Conservation (phyloP, 306 rosid species). For the Pyrus pyrifolia region DNA sequence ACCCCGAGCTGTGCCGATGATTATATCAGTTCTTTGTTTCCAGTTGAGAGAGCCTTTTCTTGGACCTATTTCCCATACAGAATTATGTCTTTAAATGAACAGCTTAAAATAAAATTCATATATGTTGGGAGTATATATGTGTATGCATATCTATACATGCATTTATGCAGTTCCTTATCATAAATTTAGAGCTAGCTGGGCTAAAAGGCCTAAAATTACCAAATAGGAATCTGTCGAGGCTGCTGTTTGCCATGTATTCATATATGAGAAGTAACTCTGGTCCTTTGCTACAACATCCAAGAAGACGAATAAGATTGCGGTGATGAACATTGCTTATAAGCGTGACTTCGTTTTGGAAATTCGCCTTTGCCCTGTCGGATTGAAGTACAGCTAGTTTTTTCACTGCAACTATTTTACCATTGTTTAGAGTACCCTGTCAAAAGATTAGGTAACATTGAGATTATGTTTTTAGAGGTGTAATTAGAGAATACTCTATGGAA, state of each 20-base stretch:
- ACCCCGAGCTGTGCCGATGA: slow-evolving; percentile 61
- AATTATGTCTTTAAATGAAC: neutral
- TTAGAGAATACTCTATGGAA: no score
- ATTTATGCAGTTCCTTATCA: neutral
- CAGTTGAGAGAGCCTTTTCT: slow-evolving; percentile 47
- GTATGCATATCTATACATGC: neutral
- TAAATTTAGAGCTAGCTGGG: neutral
- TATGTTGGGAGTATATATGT: no score
- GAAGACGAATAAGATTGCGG: slow-evolving; percentile 55
- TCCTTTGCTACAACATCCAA: slow-evolving; percentile 63
- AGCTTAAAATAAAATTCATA: neutral
- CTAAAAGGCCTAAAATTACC: slow-evolving; percentile 25
- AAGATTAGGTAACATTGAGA: neutral
- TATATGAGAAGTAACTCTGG: slow-evolving; percentile 61
- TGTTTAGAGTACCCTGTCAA: slow-evolving; percentile 54
- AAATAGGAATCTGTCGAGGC: slow-evolving; percentile 60
- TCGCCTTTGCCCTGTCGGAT: slow-evolving; percentile 35
- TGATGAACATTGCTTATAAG: slow-evolving; percentile 74
- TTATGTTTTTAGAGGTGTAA: no score
- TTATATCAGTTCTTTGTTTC: slow-evolving; percentile 50
- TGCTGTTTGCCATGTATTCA: slow-evolving; percentile 59
- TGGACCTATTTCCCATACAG: slow-evolving; percentile 23
- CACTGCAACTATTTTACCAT: slow-evolving; percentile 64
- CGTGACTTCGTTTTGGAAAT: slow-evolving; percentile 59
- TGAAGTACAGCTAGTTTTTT: slow-evolving; percentile 45